Evolutionary conservation across 805 yeast species (phyloP), one percentile per base, ranked within the genome.

Genomic region (Lipomyces kockii): DNA sequence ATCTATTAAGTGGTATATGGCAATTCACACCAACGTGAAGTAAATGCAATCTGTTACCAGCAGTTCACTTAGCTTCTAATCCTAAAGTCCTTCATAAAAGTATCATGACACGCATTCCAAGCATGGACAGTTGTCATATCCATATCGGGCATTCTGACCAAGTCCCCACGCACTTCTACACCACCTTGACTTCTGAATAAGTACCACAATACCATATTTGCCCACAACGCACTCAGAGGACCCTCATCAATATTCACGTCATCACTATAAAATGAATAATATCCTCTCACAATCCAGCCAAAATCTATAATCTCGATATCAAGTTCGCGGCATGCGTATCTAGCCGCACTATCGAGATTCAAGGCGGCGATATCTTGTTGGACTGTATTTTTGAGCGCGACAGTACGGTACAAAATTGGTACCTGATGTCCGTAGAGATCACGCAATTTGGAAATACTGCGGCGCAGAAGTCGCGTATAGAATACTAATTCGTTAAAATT

Each of bases 331-430:
- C 54, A 34, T 17, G 25, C 62, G n/a, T 12, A 54, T 8, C 61
- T 35, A 2, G 60, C 34, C n/a, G 32, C 65, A 22, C 34, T 56
- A 17, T 57, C 65, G 22, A 62, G 56, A 7, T 57, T 39, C 63
- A 22, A n/a, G 25, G 60, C 46, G 2, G 56, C 39, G 14, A 12
- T 12, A 35, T 35, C 39, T 35, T 61, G 63, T 2, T 59, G 37
- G 12, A 11, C 17, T 11, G 14, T 35, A 35, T 35, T 35, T 35
- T 35, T 35, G 14, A 58, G 49, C 35, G 62, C 34, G n/a, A 60
- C 35, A 27, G 61, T 22, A 22, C 67, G 65, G 53, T 22, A 64
- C 27, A 64, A 8, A 17, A 64, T 17, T 29, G 64, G 67, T 12
- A 34, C 39, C 32, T 64, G 57, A 17, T 52, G 14, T 29, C 66